Percentiles rank a stretch among this genome's conserved stretches.
Conservation (phyloP, 2,329 filamentous ascomycete genomes). For the Periconia macrospinosa region DNA sequence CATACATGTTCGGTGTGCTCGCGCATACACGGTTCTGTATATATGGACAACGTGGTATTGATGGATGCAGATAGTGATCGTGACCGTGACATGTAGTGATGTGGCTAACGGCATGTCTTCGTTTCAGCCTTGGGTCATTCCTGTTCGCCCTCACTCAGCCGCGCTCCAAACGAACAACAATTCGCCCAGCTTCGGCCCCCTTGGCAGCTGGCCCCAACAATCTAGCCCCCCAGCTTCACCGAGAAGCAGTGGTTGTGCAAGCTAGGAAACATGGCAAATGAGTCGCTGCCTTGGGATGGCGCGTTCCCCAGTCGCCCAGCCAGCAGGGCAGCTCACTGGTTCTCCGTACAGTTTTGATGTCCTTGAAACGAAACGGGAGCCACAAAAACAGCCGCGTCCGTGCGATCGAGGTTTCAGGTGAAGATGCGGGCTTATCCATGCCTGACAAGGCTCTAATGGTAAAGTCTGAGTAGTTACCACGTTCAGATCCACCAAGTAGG, state of each 20-base stretch:
- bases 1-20: too few relatives aligned
- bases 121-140: slow-evolving; percentile 2
- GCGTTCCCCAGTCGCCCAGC: slow-evolving; percentile 7
- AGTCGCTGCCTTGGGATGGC: background rate
- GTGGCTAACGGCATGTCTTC: background rate
- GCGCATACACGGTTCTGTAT: too few relatives aligned
- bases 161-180: background rate
- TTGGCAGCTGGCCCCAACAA: background rate
- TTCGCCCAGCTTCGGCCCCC: too few relatives aligned
- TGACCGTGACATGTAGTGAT: background rate
- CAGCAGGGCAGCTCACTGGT: slow-evolving; percentile 6
- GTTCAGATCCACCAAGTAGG: background rate
- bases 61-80: too few relatives aligned
- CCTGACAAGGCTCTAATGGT: slow-evolving; percentile 3
- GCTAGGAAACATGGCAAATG: background rate
- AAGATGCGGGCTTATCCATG: slow-evolving; percentile 23
- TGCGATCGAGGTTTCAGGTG: slow-evolving; percentile 28
- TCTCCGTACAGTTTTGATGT: slow-evolving; percentile 6
- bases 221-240: background rate
- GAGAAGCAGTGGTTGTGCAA: background rate
- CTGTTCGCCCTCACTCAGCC: background rate
- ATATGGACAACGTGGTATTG: too few relatives aligned
- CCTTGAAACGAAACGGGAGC: slow-evolving; percentile 25
- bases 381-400: slow-evolving; percentile 13
- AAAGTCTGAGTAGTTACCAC: background rate